Evolutionary conservation across 164 flowering plant genomes (phyloP).

Genomic region (Vitis rotundifolia): DNA sequence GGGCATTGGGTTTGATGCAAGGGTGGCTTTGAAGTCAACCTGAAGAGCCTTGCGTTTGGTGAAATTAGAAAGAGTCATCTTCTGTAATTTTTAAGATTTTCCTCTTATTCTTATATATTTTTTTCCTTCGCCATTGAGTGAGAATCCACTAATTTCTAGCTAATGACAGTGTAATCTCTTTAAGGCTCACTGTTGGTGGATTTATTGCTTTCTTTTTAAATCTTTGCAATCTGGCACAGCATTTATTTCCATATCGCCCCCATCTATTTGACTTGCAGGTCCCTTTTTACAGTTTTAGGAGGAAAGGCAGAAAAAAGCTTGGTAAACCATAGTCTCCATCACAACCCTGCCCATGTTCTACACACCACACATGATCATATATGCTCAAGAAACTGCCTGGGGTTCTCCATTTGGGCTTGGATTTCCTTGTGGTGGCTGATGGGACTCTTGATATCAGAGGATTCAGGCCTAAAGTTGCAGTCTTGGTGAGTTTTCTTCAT

Average conservation of each 20-base stretch:
- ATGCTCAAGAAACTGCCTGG: slow-evolving; percentile 15
- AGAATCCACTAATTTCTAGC: too few relatives aligned
- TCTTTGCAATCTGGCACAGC: slow-evolving; percentile 25
- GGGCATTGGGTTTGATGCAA: slow-evolving; percentile 38
- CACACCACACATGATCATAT: slow-evolving; percentile 4
- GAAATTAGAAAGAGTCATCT: slow-evolving; percentile 1
- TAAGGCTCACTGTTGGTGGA: slow-evolving; percentile 11
- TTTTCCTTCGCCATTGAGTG: slow-evolving; percentile 2
- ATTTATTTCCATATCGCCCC: slow-evolving; percentile 35
- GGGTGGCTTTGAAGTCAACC: slow-evolving; percentile 36
- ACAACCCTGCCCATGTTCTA: background rate
- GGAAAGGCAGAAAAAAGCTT: background rate
- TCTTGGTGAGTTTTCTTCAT: slow-evolving; percentile 31
- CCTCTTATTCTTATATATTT: too few relatives aligned
- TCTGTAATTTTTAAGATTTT: background rate
- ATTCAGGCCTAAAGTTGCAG: slow-evolving; percentile 29
- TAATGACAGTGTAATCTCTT: slow-evolving; percentile 4
- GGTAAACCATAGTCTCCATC: slow-evolving; percentile 16
- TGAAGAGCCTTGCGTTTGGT: slow-evolving; percentile 17
- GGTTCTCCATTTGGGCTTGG: slow-evolving; percentile 4
- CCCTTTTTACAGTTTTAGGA: slow-evolving; percentile 8
- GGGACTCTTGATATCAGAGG: slow-evolving; percentile 10
- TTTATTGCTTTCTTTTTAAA: slow-evolving; percentile 32
- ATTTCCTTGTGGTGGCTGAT: slow-evolving; percentile 7
- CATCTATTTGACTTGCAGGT: slow-evolving; percentile 20